Conservation (phyloP, 768 basidiomycete species). For the Phylloporus arenicola region DNA sequence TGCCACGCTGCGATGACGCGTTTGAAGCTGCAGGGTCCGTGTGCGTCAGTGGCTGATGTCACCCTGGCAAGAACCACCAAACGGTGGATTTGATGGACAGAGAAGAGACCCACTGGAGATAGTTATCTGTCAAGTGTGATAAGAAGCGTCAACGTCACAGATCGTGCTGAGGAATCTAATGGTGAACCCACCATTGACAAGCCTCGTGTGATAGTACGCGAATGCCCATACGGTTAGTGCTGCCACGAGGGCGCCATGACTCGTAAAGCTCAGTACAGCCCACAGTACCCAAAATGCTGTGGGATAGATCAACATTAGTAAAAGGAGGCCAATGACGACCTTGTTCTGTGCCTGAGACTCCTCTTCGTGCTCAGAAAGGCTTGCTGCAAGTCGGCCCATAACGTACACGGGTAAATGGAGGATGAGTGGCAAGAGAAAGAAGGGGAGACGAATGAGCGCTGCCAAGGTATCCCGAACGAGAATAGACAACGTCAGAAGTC, state of each 20-base stretch:
- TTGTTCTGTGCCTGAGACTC: conserved; percentile 98
- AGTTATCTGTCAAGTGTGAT: conserved; percentile 47
- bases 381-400: conserved; percentile 70
- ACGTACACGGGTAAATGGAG: conserved; percentile 82
- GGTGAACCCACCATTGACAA: conserved; percentile 72
- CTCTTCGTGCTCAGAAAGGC: conserved; percentile 77
- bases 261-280: conserved; percentile 74
- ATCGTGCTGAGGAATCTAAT: conserved; percentile 16
- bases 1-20: conserved; percentile 92
- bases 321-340: conserved; percentile 79
- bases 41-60: conserved; percentile 17
- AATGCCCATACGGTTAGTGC: conserved; percentile 67
- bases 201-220: conserved; percentile 76
- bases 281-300: conserved; percentile 81
- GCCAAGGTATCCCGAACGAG: conserved; percentile 75
- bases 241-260: conserved; percentile 68
- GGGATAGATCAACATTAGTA: conserved; percentile 72
- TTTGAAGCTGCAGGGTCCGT: conserved; percentile 55
- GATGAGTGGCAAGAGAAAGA: conserved; percentile 83
- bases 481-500: conserved; percentile 72
- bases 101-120: conserved; percentile 57
- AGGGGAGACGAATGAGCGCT: conserved; percentile 70
- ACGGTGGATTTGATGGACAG: neutral
- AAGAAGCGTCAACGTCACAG: conserved; percentile 15
- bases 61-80: conserved; percentile 1